Percentiles rank a stretch among this genome's conserved stretches.
Conservation (phyloP, 148 eudicot species). For the Tetragonia tetragonoides region DNA sequence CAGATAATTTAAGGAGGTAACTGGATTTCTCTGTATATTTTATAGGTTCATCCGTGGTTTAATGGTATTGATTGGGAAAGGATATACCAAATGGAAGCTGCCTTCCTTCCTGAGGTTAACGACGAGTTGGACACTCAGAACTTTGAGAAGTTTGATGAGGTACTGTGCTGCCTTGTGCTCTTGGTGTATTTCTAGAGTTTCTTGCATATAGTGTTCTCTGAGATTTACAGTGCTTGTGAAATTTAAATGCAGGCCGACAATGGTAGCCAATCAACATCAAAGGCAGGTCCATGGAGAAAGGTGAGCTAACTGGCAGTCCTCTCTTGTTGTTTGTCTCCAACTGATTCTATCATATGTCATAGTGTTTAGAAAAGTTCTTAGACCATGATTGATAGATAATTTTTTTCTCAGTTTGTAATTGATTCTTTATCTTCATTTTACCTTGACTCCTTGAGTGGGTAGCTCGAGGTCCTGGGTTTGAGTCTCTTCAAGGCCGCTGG, state of each 20-base stretch:
- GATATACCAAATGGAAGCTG: conserved; percentile 91
- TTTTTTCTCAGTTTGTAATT: not conserved
- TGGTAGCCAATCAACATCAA: conserved; percentile 56
- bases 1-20: conserved; percentile 3
- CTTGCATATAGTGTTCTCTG: not conserved
- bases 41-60: conserved; percentile 79
- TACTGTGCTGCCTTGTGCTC: conserved; percentile 20
- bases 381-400: not conserved
- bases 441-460: no score
- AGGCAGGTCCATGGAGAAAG: conserved; percentile 98
- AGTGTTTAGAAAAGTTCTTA: not conserved
- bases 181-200: conserved; percentile 7
- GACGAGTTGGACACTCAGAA: conserved; percentile 97
- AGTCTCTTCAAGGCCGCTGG: no score
- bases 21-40: conserved; percentile 16
- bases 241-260: conserved; percentile 55
- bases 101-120: conserved; percentile 90
- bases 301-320: conserved; percentile 30
- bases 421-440: not conserved
- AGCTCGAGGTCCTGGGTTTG: no score
- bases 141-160: conserved; percentile 98
- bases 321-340: not conserved
- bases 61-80: conserved; percentile 77
- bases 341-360: not conserved
- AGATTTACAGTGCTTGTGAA: conserved; percentile 1